These are phyloP conservation scores for Magnaporthiopsis incrustans DNA, from an alignment of 2,329 filamentous ascomycete genomes.

Conservation along the genomic window DNA sequence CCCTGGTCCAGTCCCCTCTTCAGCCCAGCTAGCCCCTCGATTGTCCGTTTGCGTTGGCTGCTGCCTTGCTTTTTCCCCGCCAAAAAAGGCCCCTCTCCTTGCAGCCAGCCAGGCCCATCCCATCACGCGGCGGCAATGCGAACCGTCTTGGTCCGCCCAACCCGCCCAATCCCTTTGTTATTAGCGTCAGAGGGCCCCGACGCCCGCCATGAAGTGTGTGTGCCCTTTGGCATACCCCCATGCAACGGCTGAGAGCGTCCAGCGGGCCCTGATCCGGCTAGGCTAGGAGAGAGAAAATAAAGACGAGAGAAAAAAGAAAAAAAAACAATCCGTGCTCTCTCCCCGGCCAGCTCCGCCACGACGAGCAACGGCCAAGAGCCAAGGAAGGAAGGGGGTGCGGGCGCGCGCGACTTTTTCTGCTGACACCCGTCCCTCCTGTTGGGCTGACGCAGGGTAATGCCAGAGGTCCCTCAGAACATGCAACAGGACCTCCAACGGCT, in stretches of 20 bases:
- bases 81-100: background rate
- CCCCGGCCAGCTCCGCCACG: background rate
- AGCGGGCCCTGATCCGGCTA: background rate
- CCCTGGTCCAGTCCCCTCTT: background rate
- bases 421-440: slow-evolving; percentile 25
- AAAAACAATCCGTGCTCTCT: background rate
- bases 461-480: slow-evolving; percentile 94
- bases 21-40: background rate
- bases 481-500: slow-evolving; percentile 88
- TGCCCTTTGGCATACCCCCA: background rate
- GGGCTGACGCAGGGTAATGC: slow-evolving; percentile 63
- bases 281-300: slow-evolving; percentile 5
- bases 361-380: background rate
- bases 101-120: background rate
- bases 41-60: background rate
- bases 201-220: background rate
- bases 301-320: background rate
- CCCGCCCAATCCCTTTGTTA: background rate
- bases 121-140: background rate
- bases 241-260: background rate
- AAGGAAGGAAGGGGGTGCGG: background rate
- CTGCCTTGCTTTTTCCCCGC: slow-evolving; percentile 3
- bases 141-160: background rate
- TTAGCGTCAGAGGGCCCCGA: background rate
- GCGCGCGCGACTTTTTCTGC: background rate